Percentiles rank a stretch among this genome's conserved stretches.
phyloP scores from a whole-genome alignment of 2,329 filamentous ascomycete genomes.

The Claviceps pusilla region DNA sequence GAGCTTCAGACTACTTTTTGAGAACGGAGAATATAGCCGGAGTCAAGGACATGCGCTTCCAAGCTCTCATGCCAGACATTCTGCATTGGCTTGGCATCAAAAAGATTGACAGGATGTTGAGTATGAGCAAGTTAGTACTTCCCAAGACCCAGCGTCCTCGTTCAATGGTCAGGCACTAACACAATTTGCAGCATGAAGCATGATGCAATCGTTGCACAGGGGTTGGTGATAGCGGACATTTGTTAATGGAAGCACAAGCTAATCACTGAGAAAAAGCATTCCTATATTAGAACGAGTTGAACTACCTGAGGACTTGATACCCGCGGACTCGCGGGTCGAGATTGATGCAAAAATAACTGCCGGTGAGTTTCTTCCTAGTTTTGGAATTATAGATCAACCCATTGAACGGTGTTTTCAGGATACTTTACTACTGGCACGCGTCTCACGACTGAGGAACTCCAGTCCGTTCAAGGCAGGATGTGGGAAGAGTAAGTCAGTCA shows the following conservation, averaged over 20 bases:
- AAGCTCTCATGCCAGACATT: constrained; percentile 95
- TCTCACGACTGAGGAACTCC: constrained; percentile 74
- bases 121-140: constrained; percentile 75
- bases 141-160: too few species aligned
- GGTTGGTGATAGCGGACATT: constrained; percentile 24
- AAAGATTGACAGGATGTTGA: constrained; percentile 96
- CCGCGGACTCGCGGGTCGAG: constrained; percentile 88
- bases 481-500: constrained; percentile 58
- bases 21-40: constrained; percentile 97
- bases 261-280: constrained; percentile 33
- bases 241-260: not conserved
- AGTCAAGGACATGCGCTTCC: constrained; percentile 94
- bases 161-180: not conserved
- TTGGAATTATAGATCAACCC: not conserved
- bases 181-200: constrained; percentile 60
- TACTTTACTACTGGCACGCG: constrained; percentile 79
- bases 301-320: constrained; percentile 86
- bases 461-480: constrained; percentile 72
- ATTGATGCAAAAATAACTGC: constrained; percentile 98
- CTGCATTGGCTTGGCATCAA: constrained; percentile 96
- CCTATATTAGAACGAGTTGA: constrained; percentile 82
- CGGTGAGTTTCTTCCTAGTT: constrained; percentile 37
- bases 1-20: constrained; percentile 86
- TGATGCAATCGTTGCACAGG: constrained; percentile 73
- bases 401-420: constrained; percentile 23